These are phyloP conservation scores for Solanum virginianum DNA, from an alignment of 257 asterid genomes.

Conservation along the genomic window DNA sequence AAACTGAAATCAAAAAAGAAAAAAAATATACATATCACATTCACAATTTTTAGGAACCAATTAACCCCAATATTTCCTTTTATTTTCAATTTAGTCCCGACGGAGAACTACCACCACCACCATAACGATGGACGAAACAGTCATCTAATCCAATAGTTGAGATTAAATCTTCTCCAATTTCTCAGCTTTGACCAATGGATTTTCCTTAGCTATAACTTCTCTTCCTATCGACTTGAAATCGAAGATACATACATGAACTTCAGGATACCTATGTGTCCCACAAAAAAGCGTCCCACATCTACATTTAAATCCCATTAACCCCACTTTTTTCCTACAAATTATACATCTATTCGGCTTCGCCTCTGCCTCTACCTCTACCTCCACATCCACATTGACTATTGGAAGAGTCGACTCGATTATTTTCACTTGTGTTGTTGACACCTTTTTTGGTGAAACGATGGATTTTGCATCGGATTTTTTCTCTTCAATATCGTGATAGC, in stretches of 20 bases:
- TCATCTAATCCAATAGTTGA: conserved; percentile 7
- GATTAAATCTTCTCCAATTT: conserved; percentile 60
- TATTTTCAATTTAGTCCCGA: background rate
- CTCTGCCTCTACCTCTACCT: background rate
- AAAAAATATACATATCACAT: background rate
- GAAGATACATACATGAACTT: conserved; percentile 56
- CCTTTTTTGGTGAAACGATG: background rate
- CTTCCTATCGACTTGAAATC: conserved; percentile 71
- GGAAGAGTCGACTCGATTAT: background rate
- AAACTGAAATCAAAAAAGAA: background rate
- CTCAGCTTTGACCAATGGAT: conserved; percentile 53
- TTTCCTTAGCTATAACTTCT: conserved; percentile 77
- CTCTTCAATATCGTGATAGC: background rate
- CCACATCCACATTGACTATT: too few relatives aligned
- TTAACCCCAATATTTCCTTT: background rate
- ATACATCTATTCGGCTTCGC: conserved; percentile 44
- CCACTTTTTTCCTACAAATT: conserved; percentile 63
- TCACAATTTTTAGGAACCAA: background rate
- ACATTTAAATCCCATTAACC: conserved; percentile 74
- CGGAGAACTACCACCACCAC: background rate
- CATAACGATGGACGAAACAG: background rate
- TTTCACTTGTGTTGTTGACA: background rate
- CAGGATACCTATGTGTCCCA: conserved; percentile 86
- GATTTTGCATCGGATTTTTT: background rate
- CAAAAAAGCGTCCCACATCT: conserved; percentile 70